Base-by-base conservation (phyloP, 177 flowering plant species). In the Vitis hybrid region DNA sequence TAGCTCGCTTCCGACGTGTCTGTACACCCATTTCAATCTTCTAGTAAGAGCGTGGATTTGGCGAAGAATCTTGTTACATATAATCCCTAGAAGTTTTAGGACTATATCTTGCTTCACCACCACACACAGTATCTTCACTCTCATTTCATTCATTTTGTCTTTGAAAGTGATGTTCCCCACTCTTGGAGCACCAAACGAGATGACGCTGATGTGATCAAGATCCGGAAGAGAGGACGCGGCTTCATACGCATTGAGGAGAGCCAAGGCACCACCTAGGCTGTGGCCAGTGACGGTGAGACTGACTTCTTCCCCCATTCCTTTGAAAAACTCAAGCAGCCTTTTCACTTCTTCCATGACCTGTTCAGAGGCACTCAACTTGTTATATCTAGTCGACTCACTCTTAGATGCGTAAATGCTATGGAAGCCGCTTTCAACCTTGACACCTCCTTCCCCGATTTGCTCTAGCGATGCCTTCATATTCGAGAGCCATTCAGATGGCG, bases 271-370 rank as follows among this genome's bases (percentile, higher is more conserved):
- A 51, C 89, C 89, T 2, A 86, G 66, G 70, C 89, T 86, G 19
- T 86, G 89, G 10, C 89, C 87, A 5, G 89, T 82, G 22, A 82
- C 77, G 15, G 87, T 86, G 3, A 86, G 66, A 61, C 89, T 84
- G 33, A 86, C 76, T 56, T 80, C 69, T 64, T 84, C 75, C 33
- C 82, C 84, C 49, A 22, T 60, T 51, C 50, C 45, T 53, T 56
- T 71, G 62, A 33, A 33, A 33, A 33, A 33, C 6, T 33, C 45
- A 6, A 33, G 45, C 45, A 33, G 45, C 8, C 45, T 33, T 33
- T 33, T 33, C 45, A 33, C 5, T 33, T 1, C 45, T 33, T 33
- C 7, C 45, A 33, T 33, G 8, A 5, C 45, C 8, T 33, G 45
- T 33, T 33, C 45, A 5, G 45, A 5, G 5, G 45, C 45, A 6